Evolutionary conservation across 1,284 basidiomycete genomes (phyloP), one percentile per base, ranked within the genome.

Genomic region (Marasmius fiardii): DNA sequence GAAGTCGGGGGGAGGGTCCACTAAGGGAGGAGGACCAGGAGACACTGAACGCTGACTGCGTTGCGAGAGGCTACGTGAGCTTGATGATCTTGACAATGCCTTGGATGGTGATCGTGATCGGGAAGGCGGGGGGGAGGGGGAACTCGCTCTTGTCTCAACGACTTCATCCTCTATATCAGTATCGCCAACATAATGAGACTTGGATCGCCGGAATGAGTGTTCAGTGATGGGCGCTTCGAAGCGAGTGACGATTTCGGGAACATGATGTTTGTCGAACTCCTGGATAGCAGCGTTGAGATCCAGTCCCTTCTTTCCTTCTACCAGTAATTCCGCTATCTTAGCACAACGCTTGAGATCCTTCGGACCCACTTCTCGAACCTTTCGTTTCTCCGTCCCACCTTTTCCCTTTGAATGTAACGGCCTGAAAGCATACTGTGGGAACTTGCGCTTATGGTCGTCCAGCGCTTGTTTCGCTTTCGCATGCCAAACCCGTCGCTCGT

Each of bases 251-350:
- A 88, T 70, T 65, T 82, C 77, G 3, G 82, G 83, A 39, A 86
- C 77, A 63, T 88, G 85, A 43, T 77, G 68, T 61, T 78, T 78
- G 68, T 90, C 87, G 68, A 88, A 89, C 67, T 88, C 88, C 64
- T 83, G 78, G 63, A 92, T 84, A 16, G 85, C 88, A 14, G 70
- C 76, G 62, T 88, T 82, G 52, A 93, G 79, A 60, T 83, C 85
- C 24, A 73, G 72, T 2, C 88, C 90, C 63, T 83, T 88, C 70
- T 86, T 87, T 18, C 90, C 90, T 61, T 83, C 78, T 50, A 86
- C 81, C 35, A 92, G 75, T 0, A 92, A 74, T 68, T 88, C 81
- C n/a, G 90, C 90, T 52, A 93, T 90, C 73, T 85, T 86, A 41
- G 77, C 79, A 67, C 86, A 89, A 2, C 88, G 84, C 68, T 80